These are phyloP conservation scores for Nematocida displodere DNA, from an alignment of 371 early-diverging fungal species.

Conservation along the genomic window DNA sequence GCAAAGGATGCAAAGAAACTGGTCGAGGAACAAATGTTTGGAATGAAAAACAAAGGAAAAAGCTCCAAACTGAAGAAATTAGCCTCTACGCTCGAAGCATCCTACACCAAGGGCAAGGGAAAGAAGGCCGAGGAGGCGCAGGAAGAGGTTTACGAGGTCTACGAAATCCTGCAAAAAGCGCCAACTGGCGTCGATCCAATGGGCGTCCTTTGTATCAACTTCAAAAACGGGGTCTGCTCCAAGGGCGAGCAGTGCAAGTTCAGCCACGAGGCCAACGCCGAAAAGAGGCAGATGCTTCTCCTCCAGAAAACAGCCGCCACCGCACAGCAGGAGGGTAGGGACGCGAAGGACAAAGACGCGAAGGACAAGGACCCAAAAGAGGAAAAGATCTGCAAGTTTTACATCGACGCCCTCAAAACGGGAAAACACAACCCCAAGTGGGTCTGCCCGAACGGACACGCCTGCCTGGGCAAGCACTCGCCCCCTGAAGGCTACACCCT, in stretches of 20 bases:
- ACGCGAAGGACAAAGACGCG: constrained; percentile 64
- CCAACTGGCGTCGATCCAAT: constrained; percentile 93
- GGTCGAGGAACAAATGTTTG: constrained; percentile 52
- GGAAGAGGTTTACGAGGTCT: constrained; percentile 8
- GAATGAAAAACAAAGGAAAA: constrained; percentile 53
- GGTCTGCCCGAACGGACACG: constrained; percentile 80
- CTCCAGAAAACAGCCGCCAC: constrained; percentile 88
- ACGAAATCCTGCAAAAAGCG: constrained; percentile 79
- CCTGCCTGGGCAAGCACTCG: constrained; percentile 87
- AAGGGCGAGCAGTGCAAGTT: constrained; percentile 92
- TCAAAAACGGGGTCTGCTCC: constrained; percentile 75
- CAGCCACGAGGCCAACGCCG: constrained; percentile 85
- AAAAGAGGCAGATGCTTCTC: constrained; percentile 68
- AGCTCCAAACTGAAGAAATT: constrained; percentile 48
- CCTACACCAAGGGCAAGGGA: constrained; percentile 29
- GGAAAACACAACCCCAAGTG: constrained; percentile 95
- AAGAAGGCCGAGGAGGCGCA: constrained; percentile 19
- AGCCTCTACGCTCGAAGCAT: constrained; percentile 43
- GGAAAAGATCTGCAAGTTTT: constrained; percentile 78
- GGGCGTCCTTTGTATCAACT: constrained; percentile 83
- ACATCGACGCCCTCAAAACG: constrained; percentile 91
- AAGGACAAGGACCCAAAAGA: constrained; percentile 69
- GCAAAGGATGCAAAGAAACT: constrained; percentile 51
- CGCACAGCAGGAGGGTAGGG: constrained; percentile 75
- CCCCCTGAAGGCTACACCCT: constrained; percentile 90